Conservation (phyloP, 352 stramenopile species). For the Phytopythium vexans region DNA sequence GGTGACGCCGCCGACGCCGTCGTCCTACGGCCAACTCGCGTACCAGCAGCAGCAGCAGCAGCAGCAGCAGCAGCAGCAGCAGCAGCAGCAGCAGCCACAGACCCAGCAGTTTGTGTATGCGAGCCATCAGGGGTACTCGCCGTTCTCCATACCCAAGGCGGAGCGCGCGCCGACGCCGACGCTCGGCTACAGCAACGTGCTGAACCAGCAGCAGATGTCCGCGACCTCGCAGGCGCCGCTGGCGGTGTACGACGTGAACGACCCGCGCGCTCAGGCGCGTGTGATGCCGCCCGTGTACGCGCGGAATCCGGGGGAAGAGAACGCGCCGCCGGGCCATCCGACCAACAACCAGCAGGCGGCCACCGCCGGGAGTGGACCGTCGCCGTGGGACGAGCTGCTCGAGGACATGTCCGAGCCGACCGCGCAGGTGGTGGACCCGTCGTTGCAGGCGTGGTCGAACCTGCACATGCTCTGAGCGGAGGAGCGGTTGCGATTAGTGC, state of each 20-base stretch:
- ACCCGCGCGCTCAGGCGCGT: conserved; percentile 8
- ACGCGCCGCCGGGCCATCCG: conserved; percentile 1
- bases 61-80: conserved; percentile 18
- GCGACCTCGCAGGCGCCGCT: background rate
- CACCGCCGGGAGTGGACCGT: conserved; percentile 7
- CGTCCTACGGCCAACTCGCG: conserved; percentile 2
- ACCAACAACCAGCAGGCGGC: background rate
- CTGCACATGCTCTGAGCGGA: conserved; percentile 64
- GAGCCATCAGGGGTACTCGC: background rate
- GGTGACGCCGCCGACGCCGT: conserved; percentile 7
- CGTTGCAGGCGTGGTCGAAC: conserved; percentile 67
- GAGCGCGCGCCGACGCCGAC: conserved; percentile 8
- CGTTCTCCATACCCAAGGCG: conserved; percentile 2
- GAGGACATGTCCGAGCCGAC: conserved; percentile 57
- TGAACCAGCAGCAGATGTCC: background rate
- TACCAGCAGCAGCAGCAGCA: conserved; percentile 20
- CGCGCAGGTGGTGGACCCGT: conserved; percentile 40
- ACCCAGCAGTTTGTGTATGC: background rate
- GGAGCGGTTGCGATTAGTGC: background rate
- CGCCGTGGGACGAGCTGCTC: conserved; percentile 71
- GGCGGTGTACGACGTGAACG: conserved; percentile 9
- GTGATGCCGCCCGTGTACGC: conserved; percentile 11
- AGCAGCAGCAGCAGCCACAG: conserved; percentile 18
- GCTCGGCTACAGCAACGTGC: background rate
- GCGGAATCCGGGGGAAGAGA: conserved; percentile 2